Evolutionary conservation across 2,329 filamentous ascomycete species (phyloP).

Genomic region (Xylariaceae sp.): DNA sequence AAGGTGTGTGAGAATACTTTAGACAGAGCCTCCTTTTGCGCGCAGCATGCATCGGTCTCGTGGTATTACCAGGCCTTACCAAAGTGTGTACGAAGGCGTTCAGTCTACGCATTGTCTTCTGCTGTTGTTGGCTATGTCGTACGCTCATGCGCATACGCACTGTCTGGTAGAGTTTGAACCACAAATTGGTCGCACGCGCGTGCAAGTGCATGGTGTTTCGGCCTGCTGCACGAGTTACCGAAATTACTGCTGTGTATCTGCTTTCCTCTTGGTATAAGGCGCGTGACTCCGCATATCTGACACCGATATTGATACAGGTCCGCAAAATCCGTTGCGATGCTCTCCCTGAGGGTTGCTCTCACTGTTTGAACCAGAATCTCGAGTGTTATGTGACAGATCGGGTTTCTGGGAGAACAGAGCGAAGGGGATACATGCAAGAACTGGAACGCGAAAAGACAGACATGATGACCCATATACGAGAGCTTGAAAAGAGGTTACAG

Average conservation of each 20-base stretch:
- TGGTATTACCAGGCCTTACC: too few species aligned
- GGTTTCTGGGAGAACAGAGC: constrained; percentile 76
- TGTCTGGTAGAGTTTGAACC: neutral
- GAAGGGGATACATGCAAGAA: constrained; percentile 72
- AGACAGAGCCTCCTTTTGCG: neutral
- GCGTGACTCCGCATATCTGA: constrained; percentile 13
- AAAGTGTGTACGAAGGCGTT: too few species aligned
- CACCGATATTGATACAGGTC: constrained; percentile 40
- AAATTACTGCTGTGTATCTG: constrained; percentile 2
- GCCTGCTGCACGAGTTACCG: constrained; percentile 1
- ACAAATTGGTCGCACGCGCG: neutral
- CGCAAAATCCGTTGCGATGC: constrained; percentile 87
- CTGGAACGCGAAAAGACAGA: constrained; percentile 69
- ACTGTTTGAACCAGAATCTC: constrained; percentile 71
- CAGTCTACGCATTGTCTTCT: neutral
- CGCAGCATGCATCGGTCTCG: neutral
- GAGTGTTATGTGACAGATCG: constrained; percentile 83
- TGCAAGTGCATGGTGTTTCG: constrained; percentile 12
- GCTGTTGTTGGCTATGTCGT: constrained; percentile 4
- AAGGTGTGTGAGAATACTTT: constrained; percentile 54
- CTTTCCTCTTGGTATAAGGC: neutral
- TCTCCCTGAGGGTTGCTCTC: constrained; percentile 74
- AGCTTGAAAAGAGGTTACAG: constrained; percentile 63
- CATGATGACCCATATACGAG: constrained; percentile 62
- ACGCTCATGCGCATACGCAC: neutral